A percentile compares a stretch with the other conserved stretches of the same genome.
Evolutionary conservation across 768 basidiomycete species (phyloP).

Genomic region (Mycena alexandri): DNA sequence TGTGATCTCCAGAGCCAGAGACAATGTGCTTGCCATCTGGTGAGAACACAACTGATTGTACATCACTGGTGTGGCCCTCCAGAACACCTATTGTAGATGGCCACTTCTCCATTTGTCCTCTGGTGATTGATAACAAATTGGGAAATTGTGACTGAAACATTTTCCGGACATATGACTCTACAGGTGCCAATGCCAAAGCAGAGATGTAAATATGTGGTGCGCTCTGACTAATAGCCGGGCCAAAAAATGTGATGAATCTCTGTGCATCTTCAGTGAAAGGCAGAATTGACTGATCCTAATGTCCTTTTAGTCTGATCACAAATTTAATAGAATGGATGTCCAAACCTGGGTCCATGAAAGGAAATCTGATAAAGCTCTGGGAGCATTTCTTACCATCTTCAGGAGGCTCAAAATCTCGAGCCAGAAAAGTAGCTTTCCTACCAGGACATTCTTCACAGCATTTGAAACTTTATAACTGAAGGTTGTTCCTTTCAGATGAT

Average conservation of each 20-base stretch:
- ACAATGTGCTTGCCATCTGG: too few species aligned
- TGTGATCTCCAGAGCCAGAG: too few species aligned
- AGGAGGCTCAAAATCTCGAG: too few species aligned
- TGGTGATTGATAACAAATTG: constrained; percentile 8
- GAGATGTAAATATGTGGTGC: background rate
- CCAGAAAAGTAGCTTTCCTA: too few species aligned
- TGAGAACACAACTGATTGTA: constrained; percentile 2
- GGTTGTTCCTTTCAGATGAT: too few species aligned
- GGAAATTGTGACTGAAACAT: constrained; percentile 6
- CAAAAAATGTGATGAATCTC: constrained; percentile 7
- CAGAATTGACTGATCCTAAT: background rate
- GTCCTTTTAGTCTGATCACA: background rate
- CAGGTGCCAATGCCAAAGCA: constrained; percentile 6
- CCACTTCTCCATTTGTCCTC: constrained; percentile 4
- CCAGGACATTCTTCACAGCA: too few species aligned
- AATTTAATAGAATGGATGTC: background rate
- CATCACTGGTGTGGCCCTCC: background rate
- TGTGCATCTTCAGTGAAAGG: constrained; percentile 1
- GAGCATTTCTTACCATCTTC: too few species aligned
- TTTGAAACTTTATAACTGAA: too few species aligned
- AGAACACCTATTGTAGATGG: background rate
- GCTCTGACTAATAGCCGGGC: constrained; percentile 2
- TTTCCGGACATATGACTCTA: too few species aligned
- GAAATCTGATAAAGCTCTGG: constrained; percentile 4
- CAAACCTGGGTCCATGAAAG: constrained; percentile 8